A percentile compares a stretch with the other conserved stretches of the same genome.
Evolutionary conservation across 768 basidiomycete genomes (phyloP).

Genomic region (Zangia roseola): DNA sequence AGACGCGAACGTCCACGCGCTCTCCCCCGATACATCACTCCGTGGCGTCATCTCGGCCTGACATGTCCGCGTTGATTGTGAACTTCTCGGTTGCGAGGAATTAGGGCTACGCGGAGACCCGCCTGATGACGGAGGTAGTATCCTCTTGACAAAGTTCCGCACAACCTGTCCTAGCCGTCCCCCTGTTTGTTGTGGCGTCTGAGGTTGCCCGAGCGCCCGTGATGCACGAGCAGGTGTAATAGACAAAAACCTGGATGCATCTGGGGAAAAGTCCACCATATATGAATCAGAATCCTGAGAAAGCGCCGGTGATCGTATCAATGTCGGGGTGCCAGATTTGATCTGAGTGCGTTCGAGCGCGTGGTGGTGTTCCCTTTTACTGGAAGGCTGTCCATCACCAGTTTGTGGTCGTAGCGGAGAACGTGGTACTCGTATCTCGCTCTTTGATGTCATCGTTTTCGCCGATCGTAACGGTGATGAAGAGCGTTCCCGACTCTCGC

Average conservation of each 20-base stretch:
- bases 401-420: neutral
- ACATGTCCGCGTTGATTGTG: neutral
- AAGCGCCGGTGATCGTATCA: neutral
- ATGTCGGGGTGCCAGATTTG: neutral
- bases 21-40: constrained; percentile 15
- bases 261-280: constrained; percentile 18
- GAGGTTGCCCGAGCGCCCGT: neutral
- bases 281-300: constrained; percentile 7
- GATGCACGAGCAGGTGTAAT: no score
- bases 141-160: constrained; percentile 22
- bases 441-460: neutral
- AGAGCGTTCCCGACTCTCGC: neutral
- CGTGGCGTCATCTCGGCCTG: constrained; percentile 11
- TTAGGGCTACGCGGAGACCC: neutral
- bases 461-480: neutral
- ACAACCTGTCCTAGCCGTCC: constrained; percentile 22
- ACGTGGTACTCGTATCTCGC: neutral
- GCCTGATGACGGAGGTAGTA: constrained; percentile 14
- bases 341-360: neutral
- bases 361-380: neutral
- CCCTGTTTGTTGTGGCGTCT: neutral
- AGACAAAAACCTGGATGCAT: neutral
- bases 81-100: neutral
- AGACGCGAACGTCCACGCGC: constrained; percentile 23
- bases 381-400: neutral